phyloP scores from a whole-genome alignment of 768 basidiomycete species.

The Trametes coccinea region DNA sequence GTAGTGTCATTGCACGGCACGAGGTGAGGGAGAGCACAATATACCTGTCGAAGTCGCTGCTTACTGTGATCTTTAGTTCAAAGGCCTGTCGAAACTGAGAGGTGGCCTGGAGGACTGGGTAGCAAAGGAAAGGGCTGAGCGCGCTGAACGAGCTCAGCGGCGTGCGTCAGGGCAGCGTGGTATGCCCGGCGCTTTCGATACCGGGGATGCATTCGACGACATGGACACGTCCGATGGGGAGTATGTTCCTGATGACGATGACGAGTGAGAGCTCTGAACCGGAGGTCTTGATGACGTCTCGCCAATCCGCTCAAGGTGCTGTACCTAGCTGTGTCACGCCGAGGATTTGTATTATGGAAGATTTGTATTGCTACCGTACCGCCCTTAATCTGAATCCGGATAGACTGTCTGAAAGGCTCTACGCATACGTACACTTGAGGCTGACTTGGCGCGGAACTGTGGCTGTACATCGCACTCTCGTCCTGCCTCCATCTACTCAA shows the following conservation, averaged over 20 bases:
- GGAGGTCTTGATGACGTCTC: neutral
- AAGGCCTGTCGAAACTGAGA: constrained; percentile 76
- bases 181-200: constrained; percentile 26
- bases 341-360: constrained; percentile 1
- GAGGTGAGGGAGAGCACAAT: constrained; percentile 39
- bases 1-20: constrained; percentile 85
- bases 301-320: neutral
- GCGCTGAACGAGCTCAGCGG: constrained; percentile 25
- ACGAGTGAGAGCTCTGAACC: neutral
- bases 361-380: neutral
- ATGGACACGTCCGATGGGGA: constrained; percentile 12
- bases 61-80: constrained; percentile 53
- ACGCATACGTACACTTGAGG: neutral
- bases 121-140: constrained; percentile 50
- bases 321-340: neutral
- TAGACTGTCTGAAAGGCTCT: too few species aligned
- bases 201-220: neutral
- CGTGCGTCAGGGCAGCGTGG: constrained; percentile 2
- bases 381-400: neutral
- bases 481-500: neutral
- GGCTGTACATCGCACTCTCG: constrained; percentile 3
- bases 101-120: constrained; percentile 73
- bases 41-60: neutral
- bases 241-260: neutral
- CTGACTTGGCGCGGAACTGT: neutral